These are phyloP conservation scores for Hygrophoropsis aurantiaca DNA, from an alignment of 768 basidiomycete genomes.

Conservation along the genomic window DNA sequence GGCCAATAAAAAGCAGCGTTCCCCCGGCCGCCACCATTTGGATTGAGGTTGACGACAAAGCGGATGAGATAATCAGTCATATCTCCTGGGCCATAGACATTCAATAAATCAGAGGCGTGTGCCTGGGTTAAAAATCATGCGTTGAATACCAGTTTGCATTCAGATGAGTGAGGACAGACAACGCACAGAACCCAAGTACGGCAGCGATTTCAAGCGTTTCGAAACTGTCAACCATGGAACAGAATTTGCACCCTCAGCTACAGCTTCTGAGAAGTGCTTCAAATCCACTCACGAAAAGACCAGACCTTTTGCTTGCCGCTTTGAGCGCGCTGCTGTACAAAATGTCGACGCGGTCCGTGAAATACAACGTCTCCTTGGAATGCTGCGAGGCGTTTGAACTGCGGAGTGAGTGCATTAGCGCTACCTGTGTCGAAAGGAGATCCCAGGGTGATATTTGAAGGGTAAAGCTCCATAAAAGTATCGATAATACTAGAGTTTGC, in stretches of 20 bases:
- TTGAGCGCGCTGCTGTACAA: slow-evolving; percentile 38
- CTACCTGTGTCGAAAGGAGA: slow-evolving; percentile 51
- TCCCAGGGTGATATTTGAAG: slow-evolving; percentile 39
- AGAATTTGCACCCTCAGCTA: no score
- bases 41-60: slow-evolving; percentile 23
- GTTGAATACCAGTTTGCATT: no score
- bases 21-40: no score
- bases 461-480: slow-evolving; percentile 23
- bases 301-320: slow-evolving; percentile 40
- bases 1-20: slow-evolving; percentile 19
- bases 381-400: slow-evolving; percentile 50
- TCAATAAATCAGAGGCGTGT: slow-evolving; percentile 4
- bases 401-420: slow-evolving; percentile 42
- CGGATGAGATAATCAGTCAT: slow-evolving; percentile 19
- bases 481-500: no score
- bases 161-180: no score
- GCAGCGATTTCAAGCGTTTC: slow-evolving; percentile 1
- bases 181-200: slow-evolving; percentile 3
- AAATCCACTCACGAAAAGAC: slow-evolving; percentile 16
- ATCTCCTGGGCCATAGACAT: slow-evolving; percentile 4
- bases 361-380: slow-evolving; percentile 51
- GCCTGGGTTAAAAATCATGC: background rate
- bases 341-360: slow-evolving; percentile 47
- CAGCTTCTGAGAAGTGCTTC: no score
- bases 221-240: background rate